Base-by-base conservation (phyloP, 306 rosid genomes). In the Trichosanthes cucumerina region DNA sequence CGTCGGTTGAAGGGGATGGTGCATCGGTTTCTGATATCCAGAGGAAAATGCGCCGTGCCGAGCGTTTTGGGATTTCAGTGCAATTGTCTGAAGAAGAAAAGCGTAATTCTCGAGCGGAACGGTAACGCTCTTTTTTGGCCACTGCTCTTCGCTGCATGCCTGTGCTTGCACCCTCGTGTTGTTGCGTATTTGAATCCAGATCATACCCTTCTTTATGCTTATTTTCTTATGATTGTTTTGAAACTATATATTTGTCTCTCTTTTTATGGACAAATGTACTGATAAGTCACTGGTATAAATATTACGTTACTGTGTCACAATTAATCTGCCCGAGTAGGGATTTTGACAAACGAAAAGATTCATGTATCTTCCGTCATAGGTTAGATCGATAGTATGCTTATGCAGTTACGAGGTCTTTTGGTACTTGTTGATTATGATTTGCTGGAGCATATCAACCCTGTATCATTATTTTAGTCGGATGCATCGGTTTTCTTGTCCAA, bases 81-180 rank as follows among this genome's bases (percentile, higher is more conserved):
- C 96, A 92, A 83, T 74, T 92, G 24, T 87, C 94, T 19, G 95
- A 92, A 63, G 82, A 89, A 79, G 96, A 92, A 77, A 94, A 92
- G 84, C 98, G 96, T 69, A 92, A 94, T 82, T 90, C 97, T 44
- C 89, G 98, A 34, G 96, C 96, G 0, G 96, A 94, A 83, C 91
- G 97, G 98, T 94, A 59, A 47, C 18, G 13, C 6, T 19, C 12
- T 62, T 63, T 52, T 3, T 47, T 7, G 16, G 11, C 12, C 11
- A 12, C 6, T 50, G 28, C n/a, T 62, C 24, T 58, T 15, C 52
- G 47, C 6, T 21, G n/a, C 52, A 38, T 33, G 43, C 3, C 15
- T 44, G 6, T 46, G 38, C 18, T 34, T 57, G 63, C 10, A 4
- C 43, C 5, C 19, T 69, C 13, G n/a, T 69, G 21, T 23, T 43